Base-by-base conservation (phyloP, 2,329 filamentous ascomycete genomes). In the Colletotrichum liaoningense region DNA sequence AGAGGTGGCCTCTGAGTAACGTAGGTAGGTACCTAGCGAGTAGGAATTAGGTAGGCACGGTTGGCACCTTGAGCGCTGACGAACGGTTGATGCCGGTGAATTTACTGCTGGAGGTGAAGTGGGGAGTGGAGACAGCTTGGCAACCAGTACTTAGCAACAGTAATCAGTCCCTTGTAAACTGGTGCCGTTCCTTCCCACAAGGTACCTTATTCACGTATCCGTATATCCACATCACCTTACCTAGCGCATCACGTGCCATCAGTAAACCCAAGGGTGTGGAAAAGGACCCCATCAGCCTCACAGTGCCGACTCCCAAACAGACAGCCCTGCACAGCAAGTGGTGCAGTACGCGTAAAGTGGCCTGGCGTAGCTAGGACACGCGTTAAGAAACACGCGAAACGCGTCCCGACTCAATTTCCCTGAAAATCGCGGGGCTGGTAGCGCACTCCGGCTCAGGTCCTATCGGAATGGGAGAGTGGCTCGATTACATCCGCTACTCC, bases 401-500 rank as follows among this genome's bases (percentile, higher is more conserved):
- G 60, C 60, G 60, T 16, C 28, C n/a, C 24, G 42, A n/a, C 19
- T 24, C 11, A 35, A 46, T 30, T 4, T 16, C 46, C 42, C 60
- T 22, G 46, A 63, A 63, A 63, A 22, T 19, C 60, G 60, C 26
- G 60, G 60, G 60, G 60, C 60, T 63, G 60, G 60, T 28, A 63
- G 19, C 19, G 19, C 42, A 49, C 19, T 22, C 6, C 42, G 8
- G 42, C 22, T 49, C 42, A n/a, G n/a, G 16, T 49, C 19, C 42
- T 22, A 19, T 9, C 42, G 42, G 19, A 49, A n/a, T 49, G 19
- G 42, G 19, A 49, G 42, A 5, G 16, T n/a, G 8, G 16, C 19
- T 49, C 19, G 8, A 49, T 9, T n/a, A n/a, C 42, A 22, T 49
- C 9, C 19, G 19, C 9, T 49, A 11, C 19, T 49, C 42, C 42